Evolutionary conservation across 2,329 filamentous ascomycete species (phyloP), one percentile per base, ranked within the genome.

Genomic region (Penicillium verrucosum): DNA sequence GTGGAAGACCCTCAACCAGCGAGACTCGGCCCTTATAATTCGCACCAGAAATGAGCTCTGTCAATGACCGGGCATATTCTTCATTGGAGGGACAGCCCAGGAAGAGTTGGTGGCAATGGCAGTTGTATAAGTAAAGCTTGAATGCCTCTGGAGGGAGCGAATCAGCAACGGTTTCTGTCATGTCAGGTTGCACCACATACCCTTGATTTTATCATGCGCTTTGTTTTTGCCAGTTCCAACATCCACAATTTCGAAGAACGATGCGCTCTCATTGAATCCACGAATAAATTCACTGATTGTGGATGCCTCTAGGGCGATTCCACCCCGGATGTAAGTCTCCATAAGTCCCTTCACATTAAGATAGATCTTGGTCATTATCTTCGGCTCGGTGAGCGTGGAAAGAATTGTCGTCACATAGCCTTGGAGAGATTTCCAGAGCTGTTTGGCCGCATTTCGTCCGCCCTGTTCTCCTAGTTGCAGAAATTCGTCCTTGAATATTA

Each of bases 21-120:
- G 82, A 81, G 38, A 86, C 76, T 46, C 80, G 78, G 23, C 75
- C 72, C 9, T 75, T 67, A 23, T 79, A 73, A 42, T 77, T 70
- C 18, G 73, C 62, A 52, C 82, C 78, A 56, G 73, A 71, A 46
- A 76, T 67, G 49, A 78, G 77, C 34, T 81, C 76, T 65, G 83
- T 78, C 11, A 87, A 72, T 36, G 81, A 71, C 11, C 76, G 74
- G 25, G 79, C 78, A 67, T 84, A 86, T 23, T 80, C 77, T 54
- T 79, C 79, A 69, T 83, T 81, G 57, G 82, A 80, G 14, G 81
- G 82, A 68, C 83, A 85, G 9, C 83, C 85, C 36, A 87, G 75
- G 47, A 86, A 74, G 51, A 87, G 79, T 54, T 85, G 82, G 51
- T 82, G 82, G 65, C 84, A 87, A 62, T 85, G 83, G 60, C 78